Base-by-base conservation (phyloP, 2,329 filamentous ascomycete species). In the Helotiales sp. region DNA sequence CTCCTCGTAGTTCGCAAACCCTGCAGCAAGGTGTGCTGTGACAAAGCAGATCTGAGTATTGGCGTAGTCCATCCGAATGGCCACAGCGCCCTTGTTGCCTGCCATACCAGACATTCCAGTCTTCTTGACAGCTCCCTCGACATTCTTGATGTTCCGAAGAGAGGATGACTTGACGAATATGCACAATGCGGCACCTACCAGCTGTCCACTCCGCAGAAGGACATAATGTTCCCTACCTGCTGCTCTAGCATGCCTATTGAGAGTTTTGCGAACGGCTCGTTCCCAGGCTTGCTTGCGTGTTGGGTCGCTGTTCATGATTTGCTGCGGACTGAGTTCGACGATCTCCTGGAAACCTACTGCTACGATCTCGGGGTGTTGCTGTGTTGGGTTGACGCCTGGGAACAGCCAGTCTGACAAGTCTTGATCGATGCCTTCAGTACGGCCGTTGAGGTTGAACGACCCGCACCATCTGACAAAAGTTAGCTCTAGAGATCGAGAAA, bases 281-380 rank as follows among this genome's bases (percentile, higher is more conserved):
- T 99, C 95, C 95, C 95, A 99, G 19, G 87, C 77, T 62, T 91
- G 87, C 64, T 93, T 90, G 54, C 90, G 84, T 2, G 87, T 85
- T 1, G 95, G 95, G 71, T 99, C 93, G 59, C 93, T 98, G 64
- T 96, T 96, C 92, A 99, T 97, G 69, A 99, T 98, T 70, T 99
- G 95, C 72, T 98, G 93, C 15, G 96, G 95, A 67, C 91, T 97
- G 47, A 99, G 78, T 70, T 96, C 91, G n/a, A 99, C 95, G 62
- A 99, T 98, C 73, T 99, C 95, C 71, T 99, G 95, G 67, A 99
- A 98, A 0, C 91, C 95, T 15, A 97, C 87, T 7, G 89, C 92
- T 52, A 96, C 86, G 34, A 99, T 90, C 58, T 93, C 90, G 5
- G 95, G 93, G 60, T 90, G 85, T 47, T 81, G 76, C 44, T 79